These are phyloP conservation scores for Dactylellina drechsleri DNA, from an alignment of 2,329 filamentous ascomycete species.

Conservation along the genomic window DNA sequence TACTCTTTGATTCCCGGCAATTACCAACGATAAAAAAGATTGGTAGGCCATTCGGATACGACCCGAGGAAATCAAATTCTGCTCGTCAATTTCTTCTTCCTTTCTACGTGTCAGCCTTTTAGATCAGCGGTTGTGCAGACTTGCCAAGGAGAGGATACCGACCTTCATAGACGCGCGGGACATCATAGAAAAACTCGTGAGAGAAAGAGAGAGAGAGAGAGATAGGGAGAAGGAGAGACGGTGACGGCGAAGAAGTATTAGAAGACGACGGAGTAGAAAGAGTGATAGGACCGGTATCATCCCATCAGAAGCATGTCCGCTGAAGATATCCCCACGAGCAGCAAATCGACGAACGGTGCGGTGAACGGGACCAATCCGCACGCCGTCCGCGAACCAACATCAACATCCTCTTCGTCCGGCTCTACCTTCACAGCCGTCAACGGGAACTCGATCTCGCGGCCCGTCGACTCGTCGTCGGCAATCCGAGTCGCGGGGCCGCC, in stretches of 20 bases:
- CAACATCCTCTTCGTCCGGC: slow-evolving; percentile 29
- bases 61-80: too few species aligned
- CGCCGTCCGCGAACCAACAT: slow-evolving; percentile 27
- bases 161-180: too few species aligned
- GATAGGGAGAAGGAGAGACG: slow-evolving; percentile 3
- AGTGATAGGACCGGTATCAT: not conserved
- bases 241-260: slow-evolving; percentile 4
- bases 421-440: slow-evolving; percentile 53
- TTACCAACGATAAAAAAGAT: too few species aligned
- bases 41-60: too few species aligned
- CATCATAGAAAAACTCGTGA: too few species aligned
- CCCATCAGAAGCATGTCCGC: slow-evolving; percentile 13
- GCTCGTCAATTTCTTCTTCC: not conserved
- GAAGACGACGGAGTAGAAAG: not conserved
- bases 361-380: slow-evolving; percentile 44
- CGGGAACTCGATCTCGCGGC: slow-evolving; percentile 44
- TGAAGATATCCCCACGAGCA: slow-evolving; percentile 33
- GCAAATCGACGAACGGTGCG: slow-evolving; percentile 46
- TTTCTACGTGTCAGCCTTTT: too few species aligned
- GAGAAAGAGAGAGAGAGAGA: slow-evolving; percentile 7
- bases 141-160: slow-evolving; percentile 19
- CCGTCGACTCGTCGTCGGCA: slow-evolving; percentile 25
- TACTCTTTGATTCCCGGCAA: not conserved
- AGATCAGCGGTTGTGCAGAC: not conserved
- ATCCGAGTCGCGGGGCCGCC: slow-evolving; percentile 36